phyloP scores from a whole-genome alignment of 192 early-diverging fungal species.

The Coemansia sp. region DNA sequence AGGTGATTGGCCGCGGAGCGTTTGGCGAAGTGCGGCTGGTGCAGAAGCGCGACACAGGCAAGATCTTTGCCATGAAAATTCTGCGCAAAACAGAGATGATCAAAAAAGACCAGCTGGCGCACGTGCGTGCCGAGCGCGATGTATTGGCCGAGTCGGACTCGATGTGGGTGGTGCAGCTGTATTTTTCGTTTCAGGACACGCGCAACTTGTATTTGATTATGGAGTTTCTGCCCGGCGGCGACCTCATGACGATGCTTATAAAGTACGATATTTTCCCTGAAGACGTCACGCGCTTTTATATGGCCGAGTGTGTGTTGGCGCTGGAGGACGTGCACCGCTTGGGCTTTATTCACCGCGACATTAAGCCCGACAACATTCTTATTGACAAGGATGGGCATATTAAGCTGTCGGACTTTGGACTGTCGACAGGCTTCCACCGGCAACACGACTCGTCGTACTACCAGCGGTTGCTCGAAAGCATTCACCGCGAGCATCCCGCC shows the following conservation, averaged over 20 bases:
- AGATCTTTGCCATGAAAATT: conserved; percentile 99
- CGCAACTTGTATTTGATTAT: conserved; percentile 96
- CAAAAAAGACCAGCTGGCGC: conserved; percentile 97
- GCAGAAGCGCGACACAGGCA: conserved; percentile 94
- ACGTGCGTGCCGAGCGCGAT: conserved; percentile 98
- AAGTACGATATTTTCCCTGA: conserved; percentile 98
- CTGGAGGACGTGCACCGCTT: conserved; percentile 91
- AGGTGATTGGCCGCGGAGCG: conserved; percentile 98
- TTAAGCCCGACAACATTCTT: conserved; percentile 87
- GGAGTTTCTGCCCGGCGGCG: conserved; percentile 99
- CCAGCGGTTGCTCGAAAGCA: conserved; percentile 72
- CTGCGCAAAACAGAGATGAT: conserved; percentile 96
- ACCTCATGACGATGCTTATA: conserved; percentile 99
- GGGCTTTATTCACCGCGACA: conserved; percentile 92
- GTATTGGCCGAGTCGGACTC: conserved; percentile 95
- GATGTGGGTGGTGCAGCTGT: conserved; percentile 96
- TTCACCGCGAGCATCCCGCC: conserved; percentile 57
- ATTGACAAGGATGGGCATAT: conserved; percentile 99
- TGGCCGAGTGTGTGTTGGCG: conserved; percentile 93
- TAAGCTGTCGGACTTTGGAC: conserved; percentile 99
- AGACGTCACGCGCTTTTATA: conserved; percentile 97
- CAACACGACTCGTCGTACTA: conserved; percentile 98
- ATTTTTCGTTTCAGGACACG: conserved; percentile 97
- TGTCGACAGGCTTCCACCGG: conserved; percentile 98
- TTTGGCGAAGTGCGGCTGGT: conserved; percentile 98